Base-by-base conservation (phyloP, 208 protist species). In the Pavlovales sp. region DNA sequence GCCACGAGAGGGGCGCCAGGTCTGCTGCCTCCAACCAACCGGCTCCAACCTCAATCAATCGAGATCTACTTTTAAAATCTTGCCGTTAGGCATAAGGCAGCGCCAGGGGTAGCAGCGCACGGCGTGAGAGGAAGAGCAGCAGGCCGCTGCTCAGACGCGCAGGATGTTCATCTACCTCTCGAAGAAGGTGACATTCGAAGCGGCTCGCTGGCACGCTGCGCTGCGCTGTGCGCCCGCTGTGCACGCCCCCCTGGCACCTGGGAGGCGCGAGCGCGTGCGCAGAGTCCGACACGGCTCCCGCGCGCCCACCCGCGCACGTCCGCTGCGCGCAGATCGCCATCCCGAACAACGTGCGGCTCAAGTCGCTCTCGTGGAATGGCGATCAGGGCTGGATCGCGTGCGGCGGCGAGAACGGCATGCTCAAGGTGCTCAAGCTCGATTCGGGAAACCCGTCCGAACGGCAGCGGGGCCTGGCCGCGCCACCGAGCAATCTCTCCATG, bases 391-490 rank as follows among this genome's bases (percentile, higher is more conserved):
- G 97, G 97, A 96, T 99, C 40, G 97, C 96, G 20, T 97, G 96
- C 86, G 97, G 97, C 44, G 96, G 97, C n/a, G 95, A 95, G 44
- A 94, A 95, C n/a, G 97, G 97, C 0, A 90, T 98, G 36, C 92
- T 99, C 57, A 99, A 98, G 93, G 96, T 98, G 46, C 92, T 98
- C 75, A 97, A 97, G 89, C 94, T 98, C 57, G 96, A 98, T n/a
- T 42, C n/a, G 18, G 67, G 79, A 30, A 85, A 39, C 4, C 93
- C 92, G 75, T 91, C 90, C 75, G 84, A 94, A n/a, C 88, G 92
- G 22, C 90, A 91, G 82, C 32, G 75, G 38, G 83, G n/a, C 71
- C 91, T 93, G 0, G 92, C 95, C 44, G 96, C 96, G 87, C n/a
- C n/a, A n/a, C 93, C 90, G 0, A 95, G 92, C 66, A 96, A 95